phyloP scores from a whole-genome alignment of 192 early-diverging fungal species.

The Coemansia sp. region DNA sequence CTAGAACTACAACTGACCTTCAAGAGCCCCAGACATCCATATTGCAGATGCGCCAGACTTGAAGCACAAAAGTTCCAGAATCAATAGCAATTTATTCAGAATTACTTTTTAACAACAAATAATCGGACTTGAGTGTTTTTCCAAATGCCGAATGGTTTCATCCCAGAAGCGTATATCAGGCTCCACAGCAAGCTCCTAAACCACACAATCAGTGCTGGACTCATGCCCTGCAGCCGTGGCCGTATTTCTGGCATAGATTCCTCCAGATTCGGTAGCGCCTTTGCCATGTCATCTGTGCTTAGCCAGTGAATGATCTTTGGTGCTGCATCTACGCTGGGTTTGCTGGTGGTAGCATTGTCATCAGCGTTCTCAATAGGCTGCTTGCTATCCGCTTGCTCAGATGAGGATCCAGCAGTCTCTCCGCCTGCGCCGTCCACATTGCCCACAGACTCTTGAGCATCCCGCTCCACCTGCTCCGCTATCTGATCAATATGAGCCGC shows the following conservation, averaged over 20 bases:
- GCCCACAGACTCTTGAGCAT: constrained; percentile 37
- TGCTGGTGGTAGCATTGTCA: constrained; percentile 18
- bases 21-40: background rate
- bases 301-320: constrained; percentile 52
- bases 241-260: constrained; percentile 57
- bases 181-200: constrained; percentile 70
- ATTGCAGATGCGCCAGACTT: too few species aligned
- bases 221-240: constrained; percentile 59
- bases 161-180: constrained; percentile 60
- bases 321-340: constrained; percentile 48
- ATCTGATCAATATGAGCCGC: constrained; percentile 67
- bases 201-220: constrained; percentile 64
- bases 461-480: constrained; percentile 59
- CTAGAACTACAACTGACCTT: too few species aligned
- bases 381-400: background rate
- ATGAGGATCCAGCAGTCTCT: background rate
- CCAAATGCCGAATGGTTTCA: constrained; percentile 62
- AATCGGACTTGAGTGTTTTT: constrained; percentile 61
- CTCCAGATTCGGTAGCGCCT: constrained; percentile 36
- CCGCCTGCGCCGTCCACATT: background rate
- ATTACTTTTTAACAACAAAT: constrained; percentile 51
- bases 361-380: background rate
- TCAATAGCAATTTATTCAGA: background rate
- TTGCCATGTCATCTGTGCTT: constrained; percentile 27
- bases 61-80: background rate